These are phyloP conservation scores for Hepatocystis sp. DNA, from an alignment of 169 alveolate species.

Conservation along the genomic window DNA sequence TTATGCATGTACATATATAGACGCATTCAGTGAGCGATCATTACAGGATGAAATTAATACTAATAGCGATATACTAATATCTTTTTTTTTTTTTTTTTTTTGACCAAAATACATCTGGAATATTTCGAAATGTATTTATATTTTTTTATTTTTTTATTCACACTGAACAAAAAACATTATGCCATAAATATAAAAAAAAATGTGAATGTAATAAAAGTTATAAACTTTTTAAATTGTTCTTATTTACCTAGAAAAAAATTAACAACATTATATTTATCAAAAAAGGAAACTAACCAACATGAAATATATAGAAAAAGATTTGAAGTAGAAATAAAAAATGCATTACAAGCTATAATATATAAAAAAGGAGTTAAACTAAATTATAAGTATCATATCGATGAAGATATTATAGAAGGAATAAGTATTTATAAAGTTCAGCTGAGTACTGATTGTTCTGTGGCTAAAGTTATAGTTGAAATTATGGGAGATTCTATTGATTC, in stretches of 20 bases:
- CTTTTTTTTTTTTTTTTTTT: conserved; percentile 4
- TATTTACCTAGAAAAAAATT: conserved; percentile 14
- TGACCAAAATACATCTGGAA: not conserved
- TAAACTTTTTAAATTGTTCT: conserved; percentile 2
- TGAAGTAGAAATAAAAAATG: conserved; percentile 46
- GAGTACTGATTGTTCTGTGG: conserved; percentile 64
- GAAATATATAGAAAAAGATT: conserved; percentile 66
- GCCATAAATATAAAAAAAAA: conserved; percentile 30
- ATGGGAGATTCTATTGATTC: conserved; percentile 76
- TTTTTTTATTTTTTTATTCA: conserved; percentile 27
- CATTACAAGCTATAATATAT: conserved; percentile 59
- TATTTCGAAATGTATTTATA: conserved; percentile 53
- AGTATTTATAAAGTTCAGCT: conserved; percentile 37
- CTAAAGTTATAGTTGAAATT: conserved; percentile 65
- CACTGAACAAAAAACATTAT: conserved; percentile 19
- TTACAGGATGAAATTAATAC: too few species aligned
- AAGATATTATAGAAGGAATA: conserved; percentile 75
- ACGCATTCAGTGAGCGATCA: too few species aligned
- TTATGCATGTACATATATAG: too few species aligned
- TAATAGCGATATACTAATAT: not conserved
- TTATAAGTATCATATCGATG: conserved; percentile 71
- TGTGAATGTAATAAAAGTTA: not conserved
- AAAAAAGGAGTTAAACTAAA: conserved; percentile 65
- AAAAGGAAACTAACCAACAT: conserved; percentile 47
- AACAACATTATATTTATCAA: conserved; percentile 1